Evolutionary conservation across 306 rosid genomes (phyloP).

Genomic region (Lablab purpureus): DNA sequence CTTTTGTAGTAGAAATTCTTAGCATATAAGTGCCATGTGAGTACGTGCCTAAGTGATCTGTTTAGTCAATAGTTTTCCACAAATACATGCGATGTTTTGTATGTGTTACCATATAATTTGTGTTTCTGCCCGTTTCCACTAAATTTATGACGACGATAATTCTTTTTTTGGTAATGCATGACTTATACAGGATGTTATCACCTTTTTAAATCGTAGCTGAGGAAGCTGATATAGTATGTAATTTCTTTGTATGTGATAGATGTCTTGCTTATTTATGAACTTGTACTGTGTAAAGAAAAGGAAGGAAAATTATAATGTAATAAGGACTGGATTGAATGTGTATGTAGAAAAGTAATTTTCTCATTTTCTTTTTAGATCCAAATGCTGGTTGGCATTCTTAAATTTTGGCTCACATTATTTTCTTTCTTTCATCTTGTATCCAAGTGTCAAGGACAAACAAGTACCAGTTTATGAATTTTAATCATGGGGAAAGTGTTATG

Average conservation of each 20-base stretch:
- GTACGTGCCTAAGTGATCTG: not conserved
- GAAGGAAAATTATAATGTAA: not conserved
- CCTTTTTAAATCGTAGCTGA: not conserved
- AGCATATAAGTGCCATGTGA: not conserved
- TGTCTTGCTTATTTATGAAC: not conserved
- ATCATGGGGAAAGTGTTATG: not conserved
- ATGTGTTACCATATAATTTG: not conserved
- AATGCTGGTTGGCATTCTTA: slow-evolving; percentile 24
- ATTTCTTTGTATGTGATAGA: slow-evolving; percentile 12
- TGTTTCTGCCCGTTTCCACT: slow-evolving; percentile 15
- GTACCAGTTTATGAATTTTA: not conserved
- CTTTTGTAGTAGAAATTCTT: not conserved
- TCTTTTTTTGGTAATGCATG: not conserved
- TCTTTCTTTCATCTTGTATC: slow-evolving; percentile 34
- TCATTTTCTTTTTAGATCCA: slow-evolving; percentile 11
- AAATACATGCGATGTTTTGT: not conserved
- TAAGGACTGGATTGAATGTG: not conserved
- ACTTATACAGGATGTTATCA: not conserved
- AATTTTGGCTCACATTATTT: slow-evolving; percentile 15
- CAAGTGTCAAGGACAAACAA: slow-evolving; percentile 3
- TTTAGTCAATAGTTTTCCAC: not conserved
- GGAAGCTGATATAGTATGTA: not conserved
- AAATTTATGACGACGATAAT: slow-evolving; percentile 1
- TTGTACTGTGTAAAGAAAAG: slow-evolving; percentile 5
- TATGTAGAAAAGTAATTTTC: slow-evolving; percentile 17